Percentiles rank a stretch among this genome's conserved stretches.
Conservation (phyloP, 148 eudicot species). For the Simmondsia chinensis region DNA sequence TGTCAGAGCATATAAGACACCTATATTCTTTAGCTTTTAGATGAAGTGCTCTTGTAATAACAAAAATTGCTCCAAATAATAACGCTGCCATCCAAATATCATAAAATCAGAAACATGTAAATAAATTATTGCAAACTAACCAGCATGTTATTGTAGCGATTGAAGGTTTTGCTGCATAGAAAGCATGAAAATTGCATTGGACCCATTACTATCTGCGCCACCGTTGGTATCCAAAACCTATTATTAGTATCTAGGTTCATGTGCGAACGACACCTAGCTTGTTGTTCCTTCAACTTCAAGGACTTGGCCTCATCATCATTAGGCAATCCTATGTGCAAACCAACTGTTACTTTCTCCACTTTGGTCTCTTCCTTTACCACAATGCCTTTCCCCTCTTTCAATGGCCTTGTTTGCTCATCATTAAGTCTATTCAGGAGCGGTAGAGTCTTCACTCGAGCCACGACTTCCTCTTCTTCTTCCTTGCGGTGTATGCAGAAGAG, state of each 20-base stretch:
- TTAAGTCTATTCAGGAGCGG: constrained; percentile 45
- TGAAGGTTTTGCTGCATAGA: constrained; percentile 66
- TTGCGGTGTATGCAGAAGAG: constrained; percentile 19
- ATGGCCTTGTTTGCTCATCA: constrained; percentile 16
- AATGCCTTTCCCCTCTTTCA: constrained; percentile 25
- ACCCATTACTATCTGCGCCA: constrained; percentile 59
- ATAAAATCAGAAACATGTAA: neutral
- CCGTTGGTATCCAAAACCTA: constrained; percentile 76
- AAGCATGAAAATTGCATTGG: constrained; percentile 74
- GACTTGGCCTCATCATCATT: constrained; percentile 16
- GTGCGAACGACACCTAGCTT: constrained; percentile 7
- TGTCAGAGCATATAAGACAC: too few species aligned
- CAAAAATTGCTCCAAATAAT: too few species aligned
- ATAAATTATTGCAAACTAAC: constrained; percentile 16
- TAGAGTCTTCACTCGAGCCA: constrained; percentile 26
- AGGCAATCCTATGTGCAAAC: constrained; percentile 55
- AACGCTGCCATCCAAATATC: neutral
- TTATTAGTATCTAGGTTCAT: too few species aligned
- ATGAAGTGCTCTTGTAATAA: too few species aligned
- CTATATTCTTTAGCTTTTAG: too few species aligned
- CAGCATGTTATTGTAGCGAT: constrained; percentile 69
- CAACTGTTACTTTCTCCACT: constrained; percentile 30
- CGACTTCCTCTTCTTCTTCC: constrained; percentile 11
- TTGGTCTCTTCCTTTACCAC: constrained; percentile 16
- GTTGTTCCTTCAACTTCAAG: constrained; percentile 18